A percentile compares a stretch with the other conserved stretches of the same genome.
Evolutionary conservation across 176 grass and related monocot genomes (phyloP).

Genomic region (Rhynchospora tenuis): DNA sequence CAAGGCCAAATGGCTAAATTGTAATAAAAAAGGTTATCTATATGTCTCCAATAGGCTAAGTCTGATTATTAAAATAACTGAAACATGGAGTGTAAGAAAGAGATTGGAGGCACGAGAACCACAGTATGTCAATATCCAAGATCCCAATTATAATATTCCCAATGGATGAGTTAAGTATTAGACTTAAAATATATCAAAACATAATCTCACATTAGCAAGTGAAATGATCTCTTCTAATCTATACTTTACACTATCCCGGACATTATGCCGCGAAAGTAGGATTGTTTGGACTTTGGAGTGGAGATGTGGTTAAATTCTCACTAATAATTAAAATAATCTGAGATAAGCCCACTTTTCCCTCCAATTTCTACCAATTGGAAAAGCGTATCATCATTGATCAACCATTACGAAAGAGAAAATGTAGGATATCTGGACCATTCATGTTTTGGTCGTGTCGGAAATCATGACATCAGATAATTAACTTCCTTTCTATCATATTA

Average conservation of each 20-base stretch:
- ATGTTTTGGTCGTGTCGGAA: background rate
- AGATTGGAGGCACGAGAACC: background rate
- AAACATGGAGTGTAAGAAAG: background rate
- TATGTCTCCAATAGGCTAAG: background rate
- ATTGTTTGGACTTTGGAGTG: background rate
- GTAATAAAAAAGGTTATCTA: background rate
- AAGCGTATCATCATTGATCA: background rate
- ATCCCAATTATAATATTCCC: background rate
- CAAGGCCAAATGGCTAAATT: background rate
- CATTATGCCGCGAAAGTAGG: background rate
- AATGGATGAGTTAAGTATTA: background rate
- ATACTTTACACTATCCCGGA: background rate
- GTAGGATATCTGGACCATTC: too few relatives aligned
- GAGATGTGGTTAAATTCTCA: slow-evolving; percentile 8
- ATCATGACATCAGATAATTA: slow-evolving; percentile 2
- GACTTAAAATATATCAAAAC: background rate
- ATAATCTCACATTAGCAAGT: slow-evolving; percentile 10
- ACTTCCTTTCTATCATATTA: background rate
- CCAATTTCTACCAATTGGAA: background rate
- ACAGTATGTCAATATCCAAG: slow-evolving; percentile 1
- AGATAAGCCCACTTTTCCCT: slow-evolving; percentile 3
- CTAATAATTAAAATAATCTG: slow-evolving; percentile 1
- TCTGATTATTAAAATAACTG: background rate
- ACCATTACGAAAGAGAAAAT: background rate
- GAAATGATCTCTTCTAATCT: background rate